Base-by-base conservation (phyloP, 2,329 filamentous ascomycete species). In the Trichoderma atroviride region DNA sequence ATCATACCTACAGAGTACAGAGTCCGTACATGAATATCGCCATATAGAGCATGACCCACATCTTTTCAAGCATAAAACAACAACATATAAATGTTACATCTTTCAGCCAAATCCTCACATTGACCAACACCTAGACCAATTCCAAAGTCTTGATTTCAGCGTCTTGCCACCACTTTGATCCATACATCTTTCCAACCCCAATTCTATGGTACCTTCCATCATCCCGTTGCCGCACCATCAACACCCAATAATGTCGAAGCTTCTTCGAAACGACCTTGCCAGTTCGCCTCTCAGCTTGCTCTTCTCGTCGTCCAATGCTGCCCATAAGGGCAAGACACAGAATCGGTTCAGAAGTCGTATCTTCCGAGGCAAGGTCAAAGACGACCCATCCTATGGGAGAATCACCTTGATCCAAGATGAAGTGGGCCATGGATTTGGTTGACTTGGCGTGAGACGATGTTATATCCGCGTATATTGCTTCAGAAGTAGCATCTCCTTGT, bases 141-240 rank as follows among this genome's bases (percentile, higher is more conserved):
- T 40, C 27, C 16, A 61, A 43, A 19, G 65, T 33, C 29, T 22
- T 27, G 9, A 55, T 19, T 19, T 53, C 57, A 33, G 57, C 47
- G 13, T 70, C 69, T 33, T 43, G n/a, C 69, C 69, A 70, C 69
- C 69, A 70, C 47, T 19, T 14, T 24, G 22, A 22, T 10, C 69
- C 69, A 60, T 70, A 70, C 9, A 47, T 69, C 52, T 70, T 70
- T 4, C 69, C 69, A n/a, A 70, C 64, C 11, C 69, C 69, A 37
- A 64, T 22, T 27, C 69, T 62, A 16, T 16, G 7, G 52, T 63
- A 69, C 1, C 22, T 60, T 4, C 65, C 65, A 33, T 70, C 65
- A 4, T 16, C 43, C n/a, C 35, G 43, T 22, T n/a, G 65, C 6
- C 69, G 47, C 29, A 70, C 66, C 24, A 69, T 31, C 58, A 70